These are phyloP conservation scores for Naematelia aurantialba DNA, from an alignment of 768 basidiomycete species.

Conservation along the genomic window DNA sequence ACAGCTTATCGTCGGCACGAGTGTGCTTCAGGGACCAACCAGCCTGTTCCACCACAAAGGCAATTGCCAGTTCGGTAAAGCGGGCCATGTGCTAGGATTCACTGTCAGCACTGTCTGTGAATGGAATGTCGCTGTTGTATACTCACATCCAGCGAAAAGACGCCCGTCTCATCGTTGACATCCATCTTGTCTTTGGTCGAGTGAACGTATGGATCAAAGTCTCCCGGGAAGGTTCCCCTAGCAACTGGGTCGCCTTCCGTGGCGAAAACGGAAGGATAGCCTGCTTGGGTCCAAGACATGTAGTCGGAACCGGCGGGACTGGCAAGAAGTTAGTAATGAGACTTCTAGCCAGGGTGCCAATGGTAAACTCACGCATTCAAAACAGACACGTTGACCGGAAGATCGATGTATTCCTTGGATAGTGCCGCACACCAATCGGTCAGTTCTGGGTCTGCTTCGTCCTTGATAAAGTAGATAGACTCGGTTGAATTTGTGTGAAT, in stretches of 20 bases:
- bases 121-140: not conserved
- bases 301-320: slow-evolving; percentile 20
- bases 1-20: not conserved
- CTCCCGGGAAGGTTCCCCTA: slow-evolving; percentile 22
- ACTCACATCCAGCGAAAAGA: slow-evolving; percentile 34
- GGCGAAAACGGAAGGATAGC: slow-evolving; percentile 30
- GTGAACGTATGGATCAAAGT: slow-evolving; percentile 29
- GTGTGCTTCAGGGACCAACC: slow-evolving; percentile 23
- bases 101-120: slow-evolving; percentile 3
- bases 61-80: slow-evolving; percentile 74
- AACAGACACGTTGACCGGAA: slow-evolving; percentile 12
- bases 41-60: slow-evolving; percentile 63
- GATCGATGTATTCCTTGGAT: slow-evolving; percentile 23
- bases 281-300: slow-evolving; percentile 26
- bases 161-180: slow-evolving; percentile 22
- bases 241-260: slow-evolving; percentile 22
- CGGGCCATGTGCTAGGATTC: slow-evolving; percentile 64
- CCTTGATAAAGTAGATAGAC: slow-evolving; percentile 20
- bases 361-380: slow-evolving; percentile 14
- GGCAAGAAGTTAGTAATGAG: not conserved
- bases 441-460: slow-evolving; percentile 17
- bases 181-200: slow-evolving; percentile 28
- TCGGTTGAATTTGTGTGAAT: slow-evolving; percentile 18
- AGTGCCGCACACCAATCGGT: slow-evolving; percentile 30
- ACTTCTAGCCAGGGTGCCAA: not conserved